These are phyloP conservation scores for Leishmania major DNA, from an alignment of 208 protist genomes.

Conservation along the genomic window DNA sequence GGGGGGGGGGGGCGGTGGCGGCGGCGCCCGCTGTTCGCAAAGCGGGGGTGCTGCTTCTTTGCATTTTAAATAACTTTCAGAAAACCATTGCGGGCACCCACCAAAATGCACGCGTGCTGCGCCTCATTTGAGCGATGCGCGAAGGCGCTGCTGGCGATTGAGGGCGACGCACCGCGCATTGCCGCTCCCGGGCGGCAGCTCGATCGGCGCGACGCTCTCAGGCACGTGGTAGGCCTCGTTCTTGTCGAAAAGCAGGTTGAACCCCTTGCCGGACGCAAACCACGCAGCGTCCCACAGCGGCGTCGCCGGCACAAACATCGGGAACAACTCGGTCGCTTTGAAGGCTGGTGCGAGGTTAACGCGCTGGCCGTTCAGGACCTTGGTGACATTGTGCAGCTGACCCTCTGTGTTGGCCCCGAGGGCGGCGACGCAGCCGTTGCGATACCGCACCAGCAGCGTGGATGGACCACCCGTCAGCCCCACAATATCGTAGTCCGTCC, in stretches of 20 bases:
- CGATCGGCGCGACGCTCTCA: conserved; percentile 44
- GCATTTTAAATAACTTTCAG: background rate
- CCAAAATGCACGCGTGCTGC: background rate
- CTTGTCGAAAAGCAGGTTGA: conserved; percentile 64
- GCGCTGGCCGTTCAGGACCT: conserved; percentile 32
- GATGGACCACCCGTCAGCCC: conserved; percentile 46
- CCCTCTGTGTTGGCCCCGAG: conserved; percentile 77
- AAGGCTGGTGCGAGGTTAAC: conserved; percentile 62
- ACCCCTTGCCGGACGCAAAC: conserved; percentile 54
- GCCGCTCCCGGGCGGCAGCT: conserved; percentile 44
- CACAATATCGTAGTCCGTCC: conserved; percentile 38
- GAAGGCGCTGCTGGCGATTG: conserved; percentile 13
- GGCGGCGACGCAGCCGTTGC: conserved; percentile 68
- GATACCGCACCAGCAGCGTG: conserved; percentile 62
- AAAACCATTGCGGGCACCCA: background rate
- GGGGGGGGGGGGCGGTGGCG: background rate
- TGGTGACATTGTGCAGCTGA: conserved; percentile 50
- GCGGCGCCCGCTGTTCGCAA: background rate
- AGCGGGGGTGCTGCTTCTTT: background rate
- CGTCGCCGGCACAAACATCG: conserved; percentile 37
- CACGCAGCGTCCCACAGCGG: conserved; percentile 16
- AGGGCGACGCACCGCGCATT: conserved; percentile 3
- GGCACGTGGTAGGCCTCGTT: conserved; percentile 43
- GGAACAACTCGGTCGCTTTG: conserved; percentile 38
- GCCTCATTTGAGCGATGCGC: conserved; percentile 12